phyloP scores from a whole-genome alignment of 805 yeast species.

The Starmerella floris region DNA sequence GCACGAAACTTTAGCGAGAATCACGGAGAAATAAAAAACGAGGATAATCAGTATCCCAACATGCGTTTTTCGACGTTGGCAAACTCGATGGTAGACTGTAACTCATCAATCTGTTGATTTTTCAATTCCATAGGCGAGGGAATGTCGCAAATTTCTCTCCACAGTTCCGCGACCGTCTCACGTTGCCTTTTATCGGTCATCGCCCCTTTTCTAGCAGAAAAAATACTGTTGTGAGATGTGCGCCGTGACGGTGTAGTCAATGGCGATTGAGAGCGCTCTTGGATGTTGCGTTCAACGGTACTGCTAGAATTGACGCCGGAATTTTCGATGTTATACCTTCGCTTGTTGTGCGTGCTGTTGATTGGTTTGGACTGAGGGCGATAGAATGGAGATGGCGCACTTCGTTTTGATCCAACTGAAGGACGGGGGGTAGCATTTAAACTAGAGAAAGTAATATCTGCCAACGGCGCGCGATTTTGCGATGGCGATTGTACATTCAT shows the following conservation, averaged over 20 bases:
- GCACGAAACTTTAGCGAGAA: no score
- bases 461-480: slow-evolving; percentile 5
- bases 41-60: no score
- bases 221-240: slow-evolving; percentile 1
- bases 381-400: slow-evolving; percentile 10
- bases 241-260: no score
- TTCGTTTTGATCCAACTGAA: slow-evolving; percentile 3
- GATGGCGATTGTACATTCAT: no score
- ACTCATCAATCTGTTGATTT: neutral
- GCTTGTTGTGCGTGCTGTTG: neutral
- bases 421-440: slow-evolving; percentile 1
- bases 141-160: neutral
- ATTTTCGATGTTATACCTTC: neutral
- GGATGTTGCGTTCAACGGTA: no score
- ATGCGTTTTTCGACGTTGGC: slow-evolving; percentile 14
- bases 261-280: no score
- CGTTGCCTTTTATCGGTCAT: slow-evolving; percentile 4
- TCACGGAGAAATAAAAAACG: no score
- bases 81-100: slow-evolving; percentile 10
- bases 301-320: no score
- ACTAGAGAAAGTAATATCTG: slow-evolving; percentile 9
- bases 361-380: slow-evolving; percentile 2
- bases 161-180: slow-evolving; percentile 1
- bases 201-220: no score
- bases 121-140: neutral